Conservation (phyloP, 228 moss, liverwort and hornwort genomes). For the Sphagnum magellanicum region DNA sequence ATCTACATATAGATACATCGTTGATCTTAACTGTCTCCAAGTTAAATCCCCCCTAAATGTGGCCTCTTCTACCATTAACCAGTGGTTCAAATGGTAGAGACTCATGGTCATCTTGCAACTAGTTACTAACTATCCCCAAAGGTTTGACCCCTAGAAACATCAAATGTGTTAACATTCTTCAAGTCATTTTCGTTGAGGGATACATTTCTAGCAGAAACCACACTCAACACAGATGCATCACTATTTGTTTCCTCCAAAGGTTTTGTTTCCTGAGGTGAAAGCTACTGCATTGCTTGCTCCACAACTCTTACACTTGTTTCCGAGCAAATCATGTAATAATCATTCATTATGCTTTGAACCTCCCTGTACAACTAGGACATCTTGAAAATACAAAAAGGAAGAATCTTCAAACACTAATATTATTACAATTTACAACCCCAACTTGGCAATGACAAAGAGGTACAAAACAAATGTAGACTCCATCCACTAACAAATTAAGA, state of each 20-base stretch:
- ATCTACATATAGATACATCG: no score
- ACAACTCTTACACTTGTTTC: constrained; percentile 47
- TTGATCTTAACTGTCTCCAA: no score
- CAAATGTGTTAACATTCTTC: constrained; percentile 88
- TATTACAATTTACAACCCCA: no score
- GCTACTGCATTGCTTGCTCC: constrained; percentile 44
- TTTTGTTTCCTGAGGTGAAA: constrained; percentile 43
- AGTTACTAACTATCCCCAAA: no score
- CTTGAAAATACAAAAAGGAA: neutral
- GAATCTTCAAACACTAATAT: neutral
- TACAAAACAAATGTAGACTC: no score
- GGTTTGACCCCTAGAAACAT: constrained; percentile 28
- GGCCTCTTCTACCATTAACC: no score
- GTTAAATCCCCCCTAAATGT: no score
- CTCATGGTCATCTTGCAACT: no score
- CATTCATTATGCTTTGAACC: neutral
- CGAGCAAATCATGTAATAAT: constrained; percentile 1
- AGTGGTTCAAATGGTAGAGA: no score
- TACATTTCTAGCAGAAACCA: constrained; percentile 62
- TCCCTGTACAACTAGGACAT: neutral
- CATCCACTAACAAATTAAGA: neutral
- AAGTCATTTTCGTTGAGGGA: constrained; percentile 85
- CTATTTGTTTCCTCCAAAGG: constrained; percentile 45
- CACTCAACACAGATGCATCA: constrained; percentile 45
- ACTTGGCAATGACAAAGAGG: neutral